Evolutionary conservation across 192 early-diverging fungal genomes (phyloP).

Genomic region (Gigaspora rosea): DNA sequence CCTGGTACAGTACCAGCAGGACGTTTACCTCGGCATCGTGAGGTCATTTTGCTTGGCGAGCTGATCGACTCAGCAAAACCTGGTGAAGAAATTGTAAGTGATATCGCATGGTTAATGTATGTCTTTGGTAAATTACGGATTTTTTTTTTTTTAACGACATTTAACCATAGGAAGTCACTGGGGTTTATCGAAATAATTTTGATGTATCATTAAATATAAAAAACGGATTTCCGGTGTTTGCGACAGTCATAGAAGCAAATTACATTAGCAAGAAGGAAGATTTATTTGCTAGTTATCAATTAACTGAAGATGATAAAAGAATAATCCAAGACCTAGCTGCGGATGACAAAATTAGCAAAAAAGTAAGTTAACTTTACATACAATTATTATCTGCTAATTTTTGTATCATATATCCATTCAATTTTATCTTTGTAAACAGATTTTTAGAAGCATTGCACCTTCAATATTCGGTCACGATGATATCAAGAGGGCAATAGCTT

Average conservation of each 20-base stretch:
- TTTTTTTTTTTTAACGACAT: not conserved
- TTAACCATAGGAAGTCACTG: conserved; percentile 72
- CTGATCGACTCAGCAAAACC: conserved; percentile 94
- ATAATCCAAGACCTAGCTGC: conserved; percentile 71
- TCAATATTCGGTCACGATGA: conserved; percentile 99
- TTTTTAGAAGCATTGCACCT: conserved; percentile 93
- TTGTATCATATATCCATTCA: not conserved
- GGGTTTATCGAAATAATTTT: conserved; percentile 94
- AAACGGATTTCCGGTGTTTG: conserved; percentile 97
- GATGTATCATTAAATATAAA: conserved; percentile 83
- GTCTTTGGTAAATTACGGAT: not conserved
- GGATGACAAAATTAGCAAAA: conserved; percentile 77
- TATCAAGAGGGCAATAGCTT: conserved; percentile 91
- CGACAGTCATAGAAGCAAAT: conserved; percentile 96
- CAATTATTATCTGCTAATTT: not conserved
- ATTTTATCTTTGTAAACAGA: conserved; percentile 43
- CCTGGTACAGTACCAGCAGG: conserved; percentile 95
- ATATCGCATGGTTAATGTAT: not conserved
- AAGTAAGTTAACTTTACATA: conserved; percentile 48
- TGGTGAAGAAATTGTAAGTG: conserved; percentile 86
- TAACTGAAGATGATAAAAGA: conserved; percentile 91
- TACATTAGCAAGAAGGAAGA: conserved; percentile 89
- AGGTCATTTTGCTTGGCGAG: conserved; percentile 94
- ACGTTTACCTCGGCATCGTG: conserved; percentile 90
- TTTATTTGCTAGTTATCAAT: conserved; percentile 77